Base-by-base conservation (phyloP, 495 filamentous ascomycete species). In the Aspergillus ellipticus region DNA sequence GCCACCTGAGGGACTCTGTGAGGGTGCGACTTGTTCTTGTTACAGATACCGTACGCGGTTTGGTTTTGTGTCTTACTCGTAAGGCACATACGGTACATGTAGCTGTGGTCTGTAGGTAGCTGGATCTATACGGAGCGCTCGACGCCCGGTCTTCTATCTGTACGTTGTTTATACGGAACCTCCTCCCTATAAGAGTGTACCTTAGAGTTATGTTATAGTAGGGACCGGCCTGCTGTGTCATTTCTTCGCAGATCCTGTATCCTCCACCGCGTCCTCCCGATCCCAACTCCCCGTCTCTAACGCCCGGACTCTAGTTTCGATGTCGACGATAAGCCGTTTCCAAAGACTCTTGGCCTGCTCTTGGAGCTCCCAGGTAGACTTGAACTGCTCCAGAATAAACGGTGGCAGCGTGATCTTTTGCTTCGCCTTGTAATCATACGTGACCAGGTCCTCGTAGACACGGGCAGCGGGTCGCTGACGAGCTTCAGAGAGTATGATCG, bases 201-300 rank as follows among this genome's bases (percentile, higher is more conserved):
- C n/a, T n/a, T n/a, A n/a, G n/a, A n/a, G n/a, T 39, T 39, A 13
- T n/a, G 11, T 39, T 8, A n/a, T 15, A 39, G 35, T n/a, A n/a
- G 35, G 35, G n/a, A 39, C 35, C 35, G 2, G 35, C 35, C 24
- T n/a, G 13, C 35, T 9, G 6, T 21, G 20, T 53, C 57, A 67
- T 51, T 56, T 42, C 52, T 52, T 63, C 8, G 76, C 78, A 54
- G 74, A 79, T 5, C 89, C 89, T 39, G 84, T 63, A 69, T 92
- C 87, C 66, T 91, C 88, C 29, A 85, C 79, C 5, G 89, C 88
- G 70, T 82, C 85, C 17, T 68, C 64, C 51, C 82, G 70, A 73
- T 94, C 82, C 91, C 91, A 95, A 49, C 82, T 93, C 51, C 77
- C 79, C 56, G 79, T 75, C 73, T 95, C 91, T 41, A 96, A 65